phyloP scores from a whole-genome alignment of 176 grass and related monocot species.

The Calamus simplicifolius region DNA sequence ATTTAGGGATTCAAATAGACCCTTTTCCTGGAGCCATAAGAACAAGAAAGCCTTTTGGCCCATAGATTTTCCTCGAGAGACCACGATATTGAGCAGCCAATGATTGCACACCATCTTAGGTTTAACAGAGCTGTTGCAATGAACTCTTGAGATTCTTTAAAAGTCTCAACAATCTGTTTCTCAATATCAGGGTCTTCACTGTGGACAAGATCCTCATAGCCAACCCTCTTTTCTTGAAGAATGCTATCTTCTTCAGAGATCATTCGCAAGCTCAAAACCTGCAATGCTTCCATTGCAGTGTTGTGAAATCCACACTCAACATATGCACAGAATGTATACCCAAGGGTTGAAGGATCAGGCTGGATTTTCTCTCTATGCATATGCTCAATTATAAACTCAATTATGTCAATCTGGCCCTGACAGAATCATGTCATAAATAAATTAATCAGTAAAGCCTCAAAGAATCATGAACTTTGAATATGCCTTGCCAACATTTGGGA shows the following conservation, averaged over 20 bases:
- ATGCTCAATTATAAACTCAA: constrained; percentile 57
- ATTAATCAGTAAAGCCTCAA: no score
- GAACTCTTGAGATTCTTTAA: constrained; percentile 42
- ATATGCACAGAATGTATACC: constrained; percentile 52
- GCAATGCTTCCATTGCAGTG: constrained; percentile 66
- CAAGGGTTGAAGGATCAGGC: constrained; percentile 56
- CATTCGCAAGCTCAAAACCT: constrained; percentile 70
- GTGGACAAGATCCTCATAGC: constrained; percentile 61
- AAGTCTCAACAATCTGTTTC: constrained; percentile 39
- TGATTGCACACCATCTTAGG: constrained; percentile 57
- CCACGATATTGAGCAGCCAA: constrained; percentile 69
- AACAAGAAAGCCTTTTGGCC: constrained; percentile 54
- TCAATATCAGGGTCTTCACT: constrained; percentile 67
- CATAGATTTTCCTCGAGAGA: constrained; percentile 59
- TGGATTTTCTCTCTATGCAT: constrained; percentile 47
- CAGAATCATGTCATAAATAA: not conserved
- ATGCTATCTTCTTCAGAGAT: constrained; percentile 41
- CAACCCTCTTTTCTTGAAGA: constrained; percentile 37
- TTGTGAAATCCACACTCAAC: constrained; percentile 39
- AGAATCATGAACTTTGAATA: no score
- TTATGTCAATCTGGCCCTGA: constrained; percentile 64
- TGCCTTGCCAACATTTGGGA: not conserved
- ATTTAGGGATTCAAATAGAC: no score
- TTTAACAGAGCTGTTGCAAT: constrained; percentile 55
- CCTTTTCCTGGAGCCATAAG: constrained; percentile 21